Evolutionary conservation across 2,329 filamentous ascomycete genomes (phyloP).

Genomic region (Aspergillus calidoustus): DNA sequence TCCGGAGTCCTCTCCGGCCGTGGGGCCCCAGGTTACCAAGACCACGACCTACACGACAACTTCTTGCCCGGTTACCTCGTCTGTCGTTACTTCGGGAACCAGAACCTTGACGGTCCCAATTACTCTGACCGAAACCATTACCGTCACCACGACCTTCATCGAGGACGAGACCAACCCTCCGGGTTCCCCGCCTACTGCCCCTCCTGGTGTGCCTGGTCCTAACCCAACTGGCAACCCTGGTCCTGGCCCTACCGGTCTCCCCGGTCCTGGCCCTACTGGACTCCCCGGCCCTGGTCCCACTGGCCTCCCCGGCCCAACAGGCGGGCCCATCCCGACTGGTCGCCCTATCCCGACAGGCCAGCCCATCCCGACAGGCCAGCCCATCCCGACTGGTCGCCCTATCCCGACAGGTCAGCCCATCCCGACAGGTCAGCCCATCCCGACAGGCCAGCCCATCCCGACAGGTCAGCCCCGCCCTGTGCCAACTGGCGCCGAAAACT

Average conservation of each 20-base stretch:
- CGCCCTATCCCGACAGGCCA: slow-evolving; percentile 6
- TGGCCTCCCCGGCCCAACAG: slow-evolving; percentile 1
- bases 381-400: no score
- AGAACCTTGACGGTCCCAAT: slow-evolving; percentile 35
- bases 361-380: not conserved
- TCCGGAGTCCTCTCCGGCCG: slow-evolving; percentile 1
- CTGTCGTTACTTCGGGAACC: slow-evolving; percentile 36
- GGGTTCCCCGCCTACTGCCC: slow-evolving; percentile 1
- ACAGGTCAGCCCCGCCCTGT: slow-evolving; percentile 11
- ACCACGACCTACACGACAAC: slow-evolving; percentile 41
- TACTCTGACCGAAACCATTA: slow-evolving; percentile 38
- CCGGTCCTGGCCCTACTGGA: slow-evolving; percentile 4
- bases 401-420: no score
- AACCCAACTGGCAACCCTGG: slow-evolving; percentile 14
- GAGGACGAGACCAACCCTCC: slow-evolving; percentile 26
- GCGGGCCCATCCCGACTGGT: slow-evolving; percentile 12
- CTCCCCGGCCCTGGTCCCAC: not conserved
- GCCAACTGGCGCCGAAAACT: slow-evolving; percentile 1
- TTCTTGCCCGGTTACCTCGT: slow-evolving; percentile 37
- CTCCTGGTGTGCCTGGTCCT: slow-evolving; percentile 4
- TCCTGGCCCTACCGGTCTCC: not conserved
- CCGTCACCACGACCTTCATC: slow-evolving; percentile 33
- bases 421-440: slow-evolving; percentile 3
- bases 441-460: not conserved
- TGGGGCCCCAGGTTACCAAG: slow-evolving; percentile 30